Base-by-base conservation (phyloP, 805 yeast genomes). In the Metschnikowia drakensbergensis region DNA sequence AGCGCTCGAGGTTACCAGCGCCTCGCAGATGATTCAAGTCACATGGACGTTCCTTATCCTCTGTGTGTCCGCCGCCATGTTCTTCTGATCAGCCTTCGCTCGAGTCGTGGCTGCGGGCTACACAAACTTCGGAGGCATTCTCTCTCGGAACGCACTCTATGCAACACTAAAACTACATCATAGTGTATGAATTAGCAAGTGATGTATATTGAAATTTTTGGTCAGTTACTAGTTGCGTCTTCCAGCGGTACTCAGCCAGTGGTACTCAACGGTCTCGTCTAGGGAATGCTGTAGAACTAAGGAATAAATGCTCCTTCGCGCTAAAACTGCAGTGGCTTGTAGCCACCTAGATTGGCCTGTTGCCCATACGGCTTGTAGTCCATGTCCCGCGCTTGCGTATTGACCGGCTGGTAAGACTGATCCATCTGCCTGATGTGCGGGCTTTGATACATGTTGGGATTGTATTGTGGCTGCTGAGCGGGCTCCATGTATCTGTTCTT, bases 401-500 rank as follows among this genome's bases (percentile, higher is more conserved):
- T 30, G 25, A 41, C 49, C 13, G 55, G 57, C 43, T 54, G 57
- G 44, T 54, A 54, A 26, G 47, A 40, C 28, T 45, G 54, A 5
- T 46, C 48, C 45, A 50, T 46, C 25, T 49, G 60, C 13, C 47
- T 25, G 54, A 51, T 50, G 29, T 53, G 57, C 35, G 49, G 50
- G n/a, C 51, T 44, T 1, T 65, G 62, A 50, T 71, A 71, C 74
- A 70, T 69, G 46, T 66, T 62, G 17, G 65, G 65, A 54, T 68
- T 70, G 30, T 56, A 49, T 47, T 62, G 64, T 3, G 61, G 60
- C 50, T 50, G 52, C n/a, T 50, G 56, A 29, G 54, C 54, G 6
- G 56, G 62, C 45, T 58, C 54, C 40, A 55, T 53, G 45, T 51
- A 52, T n/a, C 53, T 37, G 34, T 50, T 49, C 35, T 50, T 39